Base-by-base conservation (phyloP, 768 basidiomycete species). In the Rhizopogon vesiculosus region DNA sequence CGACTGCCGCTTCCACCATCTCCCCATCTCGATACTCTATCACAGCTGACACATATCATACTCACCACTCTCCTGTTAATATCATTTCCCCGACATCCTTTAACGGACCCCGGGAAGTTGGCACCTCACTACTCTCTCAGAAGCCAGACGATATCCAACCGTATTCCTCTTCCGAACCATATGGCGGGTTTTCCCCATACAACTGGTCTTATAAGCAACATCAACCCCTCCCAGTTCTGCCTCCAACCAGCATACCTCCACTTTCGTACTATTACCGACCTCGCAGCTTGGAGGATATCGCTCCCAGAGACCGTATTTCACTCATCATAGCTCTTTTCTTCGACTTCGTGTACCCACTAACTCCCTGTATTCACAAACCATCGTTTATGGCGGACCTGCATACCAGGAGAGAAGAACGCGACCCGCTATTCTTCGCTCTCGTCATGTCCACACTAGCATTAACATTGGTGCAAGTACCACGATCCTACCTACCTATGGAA, bases 381-480 rank as follows among this genome's bases (percentile, higher is more conserved):
- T 90, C 89, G 1, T 94, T 94, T 69, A 87, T 93, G 83, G 87
- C 89, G n/a, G 93, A 93, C 72, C 76, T 97, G 31, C 84, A 87
- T 59, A 76, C 83, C 0, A 82, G 82, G 42, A 72, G 91, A 56
- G 93, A 95, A 72, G 91, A 94, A 65, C 81, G 84, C 18, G 90
- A 95, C 63, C 91, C 92, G 28, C 81, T 95, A 40, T 96, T 94
- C 76, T 94, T 91, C 63, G 87, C 92, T 5, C 74, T 96, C 29
- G 89, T 97, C 59, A 89, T 94, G 86, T 89, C 87, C 13, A 91
- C 91, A 9, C 83, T 94, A 16, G 90, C 92, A 3, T 87, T 86
- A 15, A 95, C 93, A 1, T 76, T 95, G 10, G 89, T 93, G 4
- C 93, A 95, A 70, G 84, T 94, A 5, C 93, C 93, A 13, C 78